A percentile compares a stretch with the other conserved stretches of the same genome.
phyloP scores from a whole-genome alignment of 2,329 filamentous ascomycete genomes.

The Anthostomella pinea region DNA sequence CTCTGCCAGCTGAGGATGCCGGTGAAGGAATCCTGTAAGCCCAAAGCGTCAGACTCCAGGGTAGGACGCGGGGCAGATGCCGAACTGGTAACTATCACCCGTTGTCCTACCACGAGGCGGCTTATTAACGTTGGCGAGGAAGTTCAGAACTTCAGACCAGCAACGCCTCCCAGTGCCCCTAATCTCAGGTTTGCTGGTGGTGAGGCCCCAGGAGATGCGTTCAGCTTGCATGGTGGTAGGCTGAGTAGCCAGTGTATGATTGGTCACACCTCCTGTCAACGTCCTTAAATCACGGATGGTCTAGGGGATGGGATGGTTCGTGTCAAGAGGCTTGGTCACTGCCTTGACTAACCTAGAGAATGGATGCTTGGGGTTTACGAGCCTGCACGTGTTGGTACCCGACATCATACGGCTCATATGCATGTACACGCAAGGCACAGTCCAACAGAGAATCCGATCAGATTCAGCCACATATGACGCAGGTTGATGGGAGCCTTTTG shows the following conservation, averaged over 20 bases:
- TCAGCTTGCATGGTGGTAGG: neutral
- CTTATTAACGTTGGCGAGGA: too few relatives aligned
- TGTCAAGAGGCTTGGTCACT: neutral
- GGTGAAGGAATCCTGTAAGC: too few relatives aligned
- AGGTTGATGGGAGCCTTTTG: neutral
- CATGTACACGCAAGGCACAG: neutral
- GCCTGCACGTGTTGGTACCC: neutral
- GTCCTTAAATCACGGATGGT: neutral
- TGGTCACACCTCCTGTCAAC: neutral
- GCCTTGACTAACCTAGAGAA: neutral
- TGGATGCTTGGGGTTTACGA: neutral
- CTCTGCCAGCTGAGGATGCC: too few relatives aligned
- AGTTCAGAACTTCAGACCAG: too few relatives aligned
- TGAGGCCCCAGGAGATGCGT: neutral
- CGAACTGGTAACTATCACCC: too few relatives aligned
- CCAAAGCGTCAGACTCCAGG: too few relatives aligned
- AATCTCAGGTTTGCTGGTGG: neutral
- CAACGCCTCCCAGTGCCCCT: neutral
- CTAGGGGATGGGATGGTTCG: neutral
- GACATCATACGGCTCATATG: neutral
- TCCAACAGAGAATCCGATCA: neutral
- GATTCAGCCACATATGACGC: neutral
- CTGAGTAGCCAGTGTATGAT: slow-evolving; percentile 1
- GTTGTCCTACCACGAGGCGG: too few relatives aligned
- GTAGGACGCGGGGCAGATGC: too few relatives aligned